Evolutionary conservation across 2,329 filamentous ascomycete genomes (phyloP), one percentile per base, ranked within the genome.

Genomic region (Fusarium anthophilum): DNA sequence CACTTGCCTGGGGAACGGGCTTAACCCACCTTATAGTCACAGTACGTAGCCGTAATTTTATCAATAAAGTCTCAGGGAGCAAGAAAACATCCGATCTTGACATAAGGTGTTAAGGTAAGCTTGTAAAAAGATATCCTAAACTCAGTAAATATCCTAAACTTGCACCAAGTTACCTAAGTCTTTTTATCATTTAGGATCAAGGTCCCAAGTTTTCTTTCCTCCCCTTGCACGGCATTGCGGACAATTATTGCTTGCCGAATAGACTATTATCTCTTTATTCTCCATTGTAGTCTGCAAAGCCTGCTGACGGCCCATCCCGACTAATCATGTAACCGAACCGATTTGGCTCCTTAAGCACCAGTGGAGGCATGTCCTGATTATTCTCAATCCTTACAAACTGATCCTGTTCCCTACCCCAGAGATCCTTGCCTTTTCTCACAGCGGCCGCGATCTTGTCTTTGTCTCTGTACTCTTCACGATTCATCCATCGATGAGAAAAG

Each of bases 401-500:
- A 73, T 90, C 83, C 2, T 77, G 80, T 24, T 80, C 69, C n/a
- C 89, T 82, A 22, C 87, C 88, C 84, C 88, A 90, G 6, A 91
- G 77, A 71, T 91, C 89, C 59, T 82, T 79, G 0, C 89, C 89
- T 22, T 82, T 80, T 32, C 88, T 81, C 26, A 91, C 86, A 3
- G 85, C 81, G 9, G 85, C 81, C 22, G 87, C 84, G 53, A 91
- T 89, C 50, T 83, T 83, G n/a, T 83, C 79, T 38, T 78, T 80
- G 66, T 90, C 83, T 54, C 85, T 83, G 68, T 84, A 90, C 68
- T 83, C 76, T 12, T 84, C 82, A 26, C 82, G 82, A 73, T 91
- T 90, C 82, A 87, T 85, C 79, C 82, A 85, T 9, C 79, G 79
- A 76, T 91, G 89, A 24, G 87, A 89, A 78, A 90, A 90, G 67